Percentiles rank a stretch among this genome's conserved stretches.
These are phyloP conservation scores for Nemania abortiva DNA, from an alignment of 2,329 filamentous ascomycete genomes.

Conservation along the genomic window DNA sequence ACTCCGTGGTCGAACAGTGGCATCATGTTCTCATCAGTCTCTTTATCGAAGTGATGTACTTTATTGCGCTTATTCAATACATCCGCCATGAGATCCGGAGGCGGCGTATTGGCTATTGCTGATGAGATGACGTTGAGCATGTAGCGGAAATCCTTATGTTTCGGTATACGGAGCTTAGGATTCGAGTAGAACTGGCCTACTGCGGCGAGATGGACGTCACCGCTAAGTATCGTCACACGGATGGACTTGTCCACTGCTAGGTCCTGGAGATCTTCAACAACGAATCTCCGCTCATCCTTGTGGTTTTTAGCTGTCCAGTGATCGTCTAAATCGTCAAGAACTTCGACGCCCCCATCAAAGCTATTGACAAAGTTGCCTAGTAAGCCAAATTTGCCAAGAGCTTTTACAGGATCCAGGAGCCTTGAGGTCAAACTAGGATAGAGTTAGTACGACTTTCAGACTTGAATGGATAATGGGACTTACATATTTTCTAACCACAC, in stretches of 20 bases:
- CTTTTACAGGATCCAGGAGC: conserved; percentile 89
- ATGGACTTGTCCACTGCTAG: conserved; percentile 93
- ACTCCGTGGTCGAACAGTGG: conserved; percentile 91
- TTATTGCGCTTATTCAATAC: conserved; percentile 94
- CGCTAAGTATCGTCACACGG: conserved; percentile 90
- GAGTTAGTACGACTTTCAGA: conserved; percentile 50
- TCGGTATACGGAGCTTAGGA: conserved; percentile 80
- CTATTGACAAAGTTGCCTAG: conserved; percentile 86
- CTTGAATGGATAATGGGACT: conserved; percentile 50
- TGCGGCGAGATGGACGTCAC: conserved; percentile 92
- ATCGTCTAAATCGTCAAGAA: conserved; percentile 92
- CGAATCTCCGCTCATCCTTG: conserved; percentile 86
- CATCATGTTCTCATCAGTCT: conserved; percentile 96
- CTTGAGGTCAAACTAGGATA: conserved; percentile 78
- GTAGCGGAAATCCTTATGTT: conserved; percentile 93
- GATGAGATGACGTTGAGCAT: conserved; percentile 97
- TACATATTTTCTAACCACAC: conserved; percentile 79
- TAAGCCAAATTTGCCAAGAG: conserved; percentile 83
- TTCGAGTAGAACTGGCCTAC: conserved; percentile 97
- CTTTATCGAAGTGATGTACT: conserved; percentile 75
- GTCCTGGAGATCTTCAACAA: conserved; percentile 93
- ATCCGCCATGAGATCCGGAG: conserved; percentile 88
- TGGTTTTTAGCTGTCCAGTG: conserved; percentile 98
- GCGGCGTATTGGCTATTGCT: conserved; percentile 92
- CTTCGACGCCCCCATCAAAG: conserved; percentile 91